Evolutionary conservation across 1,284 basidiomycete genomes (phyloP).

Genomic region (Marasmius tenuissimus): DNA sequence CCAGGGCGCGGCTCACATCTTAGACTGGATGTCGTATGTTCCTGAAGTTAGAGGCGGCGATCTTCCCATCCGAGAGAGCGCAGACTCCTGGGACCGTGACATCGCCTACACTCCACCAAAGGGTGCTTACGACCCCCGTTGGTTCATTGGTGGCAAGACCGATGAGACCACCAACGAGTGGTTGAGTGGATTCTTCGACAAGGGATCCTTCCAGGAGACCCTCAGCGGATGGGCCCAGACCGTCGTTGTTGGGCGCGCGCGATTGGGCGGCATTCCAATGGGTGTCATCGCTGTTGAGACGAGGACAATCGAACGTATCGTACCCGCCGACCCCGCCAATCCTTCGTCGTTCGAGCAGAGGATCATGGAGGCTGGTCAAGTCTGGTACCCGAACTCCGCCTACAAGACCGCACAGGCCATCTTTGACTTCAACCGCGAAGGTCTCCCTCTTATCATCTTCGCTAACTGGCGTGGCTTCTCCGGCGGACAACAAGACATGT

Average conservation of each 20-base stretch:
- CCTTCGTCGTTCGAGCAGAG: slow-evolving; percentile 96
- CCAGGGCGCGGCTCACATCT: slow-evolving; percentile 89
- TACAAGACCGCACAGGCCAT: slow-evolving; percentile 99
- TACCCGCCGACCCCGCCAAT: slow-evolving; percentile 99
- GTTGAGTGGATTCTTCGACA: slow-evolving; percentile 94
- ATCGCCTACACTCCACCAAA: slow-evolving; percentile 92
- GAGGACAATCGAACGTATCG: slow-evolving; percentile 94
- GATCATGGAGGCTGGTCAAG: slow-evolving; percentile 99
- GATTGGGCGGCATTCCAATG: slow-evolving; percentile 95
- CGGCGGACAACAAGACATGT: slow-evolving; percentile 99
- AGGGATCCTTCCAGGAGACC: slow-evolving; percentile 95
- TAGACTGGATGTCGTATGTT: slow-evolving; percentile 95
- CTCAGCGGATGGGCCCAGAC: slow-evolving; percentile 97
- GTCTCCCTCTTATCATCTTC: slow-evolving; percentile 96
- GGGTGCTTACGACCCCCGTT: slow-evolving; percentile 94
- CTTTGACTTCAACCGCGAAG: slow-evolving; percentile 98
- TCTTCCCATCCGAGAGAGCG: slow-evolving; percentile 72
- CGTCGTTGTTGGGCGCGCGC: slow-evolving; percentile 95
- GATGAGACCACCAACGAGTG: slow-evolving; percentile 82
- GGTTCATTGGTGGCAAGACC: slow-evolving; percentile 93
- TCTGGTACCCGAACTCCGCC: slow-evolving; percentile 99
- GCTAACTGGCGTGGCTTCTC: slow-evolving; percentile 99
- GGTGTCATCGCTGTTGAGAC: slow-evolving; percentile 99
- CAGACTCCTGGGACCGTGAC: slow-evolving; percentile 90
- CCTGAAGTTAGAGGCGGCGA: slow-evolving; percentile 79